Conservation (phyloP, 495 filamentous ascomycete species). For the Stereocaulon alpinum region DNA sequence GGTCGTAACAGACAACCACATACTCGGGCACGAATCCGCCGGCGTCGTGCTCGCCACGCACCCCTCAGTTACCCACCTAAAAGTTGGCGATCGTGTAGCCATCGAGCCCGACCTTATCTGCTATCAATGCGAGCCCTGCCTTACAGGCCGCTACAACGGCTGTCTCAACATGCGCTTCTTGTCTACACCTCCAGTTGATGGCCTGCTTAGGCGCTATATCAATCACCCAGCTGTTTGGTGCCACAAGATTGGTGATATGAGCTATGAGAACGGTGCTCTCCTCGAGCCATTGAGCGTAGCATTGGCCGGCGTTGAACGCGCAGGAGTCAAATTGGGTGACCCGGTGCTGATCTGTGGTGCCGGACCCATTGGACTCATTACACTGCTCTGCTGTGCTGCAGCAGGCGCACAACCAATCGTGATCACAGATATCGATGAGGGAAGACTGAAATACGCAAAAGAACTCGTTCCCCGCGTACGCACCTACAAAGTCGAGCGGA, state of each 20-base stretch:
- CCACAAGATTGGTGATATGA: constrained; percentile 60
- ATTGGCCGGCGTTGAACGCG: constrained; percentile 67
- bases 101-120: constrained; percentile 82
- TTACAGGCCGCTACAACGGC: constrained; percentile 71
- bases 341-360: constrained; percentile 74
- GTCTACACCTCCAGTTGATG: constrained; percentile 65
- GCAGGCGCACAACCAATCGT: constrained; percentile 67
- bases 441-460: constrained; percentile 59
- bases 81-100: constrained; percentile 55
- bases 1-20: constrained; percentile 30
- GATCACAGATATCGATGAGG: constrained; percentile 63
- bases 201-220: constrained; percentile 73
- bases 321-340: constrained; percentile 56
- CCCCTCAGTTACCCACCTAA: constrained; percentile 46
- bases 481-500: constrained; percentile 47
- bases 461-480: constrained; percentile 52
- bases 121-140: constrained; percentile 61
- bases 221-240: constrained; percentile 68
- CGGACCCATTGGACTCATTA: constrained; percentile 75
- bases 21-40: constrained; percentile 39
- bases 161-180: constrained; percentile 77
- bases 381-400: constrained; percentile 62
- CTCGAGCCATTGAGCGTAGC: constrained; percentile 79
- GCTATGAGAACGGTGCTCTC: constrained; percentile 72
- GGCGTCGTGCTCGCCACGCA: constrained; percentile 31